These are phyloP conservation scores for Sclerotinia spermophila DNA, from an alignment of 2,329 filamentous ascomycete genomes.

Conservation along the genomic window DNA sequence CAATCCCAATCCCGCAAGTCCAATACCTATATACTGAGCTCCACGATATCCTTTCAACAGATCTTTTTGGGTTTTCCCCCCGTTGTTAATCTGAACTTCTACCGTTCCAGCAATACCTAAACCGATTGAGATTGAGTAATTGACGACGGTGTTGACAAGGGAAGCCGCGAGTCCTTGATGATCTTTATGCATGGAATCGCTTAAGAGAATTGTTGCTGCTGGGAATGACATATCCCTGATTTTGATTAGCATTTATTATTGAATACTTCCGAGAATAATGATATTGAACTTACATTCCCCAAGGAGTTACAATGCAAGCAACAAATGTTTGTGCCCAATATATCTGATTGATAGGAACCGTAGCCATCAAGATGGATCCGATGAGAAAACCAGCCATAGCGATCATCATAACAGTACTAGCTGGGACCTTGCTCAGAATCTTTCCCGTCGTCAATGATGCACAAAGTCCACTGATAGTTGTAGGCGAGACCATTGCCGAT, in stretches of 20 bases:
- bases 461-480: conserved; percentile 34
- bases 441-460: conserved; percentile 39
- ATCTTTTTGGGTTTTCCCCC: conserved; percentile 17
- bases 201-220: conserved; percentile 51
- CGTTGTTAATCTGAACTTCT: conserved; percentile 31
- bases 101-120: conserved; percentile 45
- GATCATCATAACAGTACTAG: conserved; percentile 39
- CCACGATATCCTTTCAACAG: conserved; percentile 16
- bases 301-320: conserved; percentile 50
- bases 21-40: conserved; percentile 15
- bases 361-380: conserved; percentile 36
- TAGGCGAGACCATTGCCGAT: conserved; percentile 34
- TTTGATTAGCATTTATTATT: neutral
- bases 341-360: conserved; percentile 33
- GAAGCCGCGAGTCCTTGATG: conserved; percentile 51
- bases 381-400: conserved; percentile 40
- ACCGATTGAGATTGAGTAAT: conserved; percentile 44
- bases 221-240: conserved; percentile 54
- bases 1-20: conserved; percentile 37
- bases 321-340: conserved; percentile 66
- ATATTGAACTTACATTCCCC: conserved; percentile 39
- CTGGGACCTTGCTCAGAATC: conserved; percentile 35
- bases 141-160: conserved; percentile 45
- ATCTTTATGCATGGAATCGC: conserved; percentile 46
- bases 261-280: too few relatives aligned